phyloP scores from a whole-genome alignment of 768 basidiomycete species.

The Panaeolus cyanescens region DNA sequence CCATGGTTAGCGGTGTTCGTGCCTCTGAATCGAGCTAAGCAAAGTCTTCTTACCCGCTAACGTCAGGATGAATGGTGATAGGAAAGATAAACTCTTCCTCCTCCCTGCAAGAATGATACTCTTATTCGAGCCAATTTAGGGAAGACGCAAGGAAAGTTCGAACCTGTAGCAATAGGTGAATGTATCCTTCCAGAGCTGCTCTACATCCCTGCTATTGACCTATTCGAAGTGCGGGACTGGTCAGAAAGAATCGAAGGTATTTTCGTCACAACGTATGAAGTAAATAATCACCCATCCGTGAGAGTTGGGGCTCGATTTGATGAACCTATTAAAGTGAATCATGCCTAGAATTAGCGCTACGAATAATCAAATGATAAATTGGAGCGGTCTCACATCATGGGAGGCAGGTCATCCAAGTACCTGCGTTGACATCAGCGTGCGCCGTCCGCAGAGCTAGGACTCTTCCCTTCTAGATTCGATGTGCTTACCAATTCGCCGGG shows the following conservation, averaged over 20 bases:
- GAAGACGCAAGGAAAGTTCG: neutral
- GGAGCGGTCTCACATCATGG: conserved; percentile 71
- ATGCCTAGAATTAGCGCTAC: conserved; percentile 6
- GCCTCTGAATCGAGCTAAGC: neutral
- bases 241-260: neutral
- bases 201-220: conserved; percentile 67
- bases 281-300: conserved; percentile 63
- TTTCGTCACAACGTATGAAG: neutral
- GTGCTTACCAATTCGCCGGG: conserved; percentile 65
- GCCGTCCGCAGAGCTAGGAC: no score
- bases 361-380: neutral
- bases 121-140: conserved; percentile 4
- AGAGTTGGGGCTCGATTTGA: conserved; percentile 65
- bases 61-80: conserved; percentile 79
- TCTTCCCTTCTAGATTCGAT: neutral
- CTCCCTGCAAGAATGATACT: conserved; percentile 36
- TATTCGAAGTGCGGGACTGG: conserved; percentile 16
- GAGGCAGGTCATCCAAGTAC: conserved; percentile 75
- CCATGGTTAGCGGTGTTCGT: neutral
- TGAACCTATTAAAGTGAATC: conserved; percentile 58
- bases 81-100: conserved; percentile 72
- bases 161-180: conserved; percentile 70
- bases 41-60: conserved; percentile 53
- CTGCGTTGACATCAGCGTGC: conserved; percentile 31
- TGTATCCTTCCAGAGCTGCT: conserved; percentile 76